Evolutionary conservation across 257 asterid species (phyloP).

Genomic region (Penstemon davidsonii): DNA sequence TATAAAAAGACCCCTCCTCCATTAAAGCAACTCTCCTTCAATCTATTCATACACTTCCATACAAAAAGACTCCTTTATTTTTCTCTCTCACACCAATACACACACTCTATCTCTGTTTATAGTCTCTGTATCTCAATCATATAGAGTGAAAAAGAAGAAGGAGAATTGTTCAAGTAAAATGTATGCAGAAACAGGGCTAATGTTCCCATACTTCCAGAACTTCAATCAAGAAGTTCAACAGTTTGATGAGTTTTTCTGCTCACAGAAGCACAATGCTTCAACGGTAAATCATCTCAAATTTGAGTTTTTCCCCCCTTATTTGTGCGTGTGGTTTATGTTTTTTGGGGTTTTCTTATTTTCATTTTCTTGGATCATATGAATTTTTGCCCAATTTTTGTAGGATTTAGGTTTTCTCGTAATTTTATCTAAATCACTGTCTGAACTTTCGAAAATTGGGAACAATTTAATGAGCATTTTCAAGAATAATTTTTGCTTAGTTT

Average conservation of each 20-base stretch:
- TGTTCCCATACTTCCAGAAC: constrained; percentile 63
- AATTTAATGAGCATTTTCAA: constrained; percentile 12
- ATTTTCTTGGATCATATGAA: not conserved
- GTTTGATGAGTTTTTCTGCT: constrained; percentile 54
- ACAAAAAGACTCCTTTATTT: not conserved
- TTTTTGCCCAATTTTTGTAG: not conserved
- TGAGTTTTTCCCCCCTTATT: constrained; percentile 17
- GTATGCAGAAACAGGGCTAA: constrained; percentile 74
- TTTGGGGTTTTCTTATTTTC: constrained; percentile 9
- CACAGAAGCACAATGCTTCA: constrained; percentile 53
- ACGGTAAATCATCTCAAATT: constrained; percentile 43
- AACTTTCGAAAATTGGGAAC: constrained; percentile 8
- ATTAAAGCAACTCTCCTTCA: constrained; percentile 30
- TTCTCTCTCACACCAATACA: not conserved
- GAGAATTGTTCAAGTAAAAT: constrained; percentile 32
- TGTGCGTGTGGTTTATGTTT: not conserved
- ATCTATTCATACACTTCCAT: constrained; percentile 19
- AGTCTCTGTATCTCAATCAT: not conserved
- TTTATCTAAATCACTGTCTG: constrained; percentile 9
- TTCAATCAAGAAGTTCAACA: constrained; percentile 63
- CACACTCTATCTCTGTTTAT: not conserved
- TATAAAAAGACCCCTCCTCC: constrained; percentile 53
- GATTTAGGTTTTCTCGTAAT: not conserved
- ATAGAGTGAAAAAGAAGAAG: not conserved
- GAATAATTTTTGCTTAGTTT: not conserved